Conservation (phyloP, 371 early-diverging fungal genomes). For the Mortierella sp. region DNA sequence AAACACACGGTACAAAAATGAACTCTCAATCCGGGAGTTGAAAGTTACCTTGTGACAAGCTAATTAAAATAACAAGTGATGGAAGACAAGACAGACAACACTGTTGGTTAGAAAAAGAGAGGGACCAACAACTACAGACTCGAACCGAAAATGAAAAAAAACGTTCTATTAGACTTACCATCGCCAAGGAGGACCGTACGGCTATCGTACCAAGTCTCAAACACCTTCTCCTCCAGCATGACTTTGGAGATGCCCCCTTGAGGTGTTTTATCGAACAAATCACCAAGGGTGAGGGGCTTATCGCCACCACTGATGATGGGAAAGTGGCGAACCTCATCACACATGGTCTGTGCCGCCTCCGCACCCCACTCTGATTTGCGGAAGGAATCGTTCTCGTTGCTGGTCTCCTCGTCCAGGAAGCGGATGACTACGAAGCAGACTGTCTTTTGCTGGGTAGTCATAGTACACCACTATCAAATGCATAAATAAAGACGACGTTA, state of each 20-base stretch:
- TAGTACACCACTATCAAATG: not conserved
- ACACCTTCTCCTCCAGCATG: slow-evolving; percentile 13
- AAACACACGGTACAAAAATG: no score
- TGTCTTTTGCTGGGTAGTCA: not conserved
- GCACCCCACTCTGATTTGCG: slow-evolving; percentile 10
- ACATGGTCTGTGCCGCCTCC: slow-evolving; percentile 4
- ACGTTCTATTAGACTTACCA: slow-evolving; percentile 6
- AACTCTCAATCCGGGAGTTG: no score
- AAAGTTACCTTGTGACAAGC: slow-evolving; percentile 5
- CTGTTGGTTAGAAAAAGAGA: no score
- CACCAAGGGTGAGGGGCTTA: not conserved
- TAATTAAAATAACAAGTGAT: not conserved
- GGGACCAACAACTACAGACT: no score
- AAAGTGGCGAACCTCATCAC: slow-evolving; percentile 9
- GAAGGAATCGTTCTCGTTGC: slow-evolving; percentile 1
- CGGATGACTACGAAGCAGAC: not conserved
- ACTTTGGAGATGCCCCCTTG: slow-evolving; percentile 6
- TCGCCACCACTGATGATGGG: not conserved
- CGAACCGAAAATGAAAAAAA: no score
- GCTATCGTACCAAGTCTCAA: not conserved
- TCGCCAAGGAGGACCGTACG: not conserved
- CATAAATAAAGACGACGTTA: no score
- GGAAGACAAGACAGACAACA: no score
- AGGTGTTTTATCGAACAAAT: slow-evolving; percentile 9
- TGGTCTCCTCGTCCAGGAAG: not conserved